Evolutionary conservation across 169 alveolate species (phyloP).

Genomic region (Eimeria maxima): DNA sequence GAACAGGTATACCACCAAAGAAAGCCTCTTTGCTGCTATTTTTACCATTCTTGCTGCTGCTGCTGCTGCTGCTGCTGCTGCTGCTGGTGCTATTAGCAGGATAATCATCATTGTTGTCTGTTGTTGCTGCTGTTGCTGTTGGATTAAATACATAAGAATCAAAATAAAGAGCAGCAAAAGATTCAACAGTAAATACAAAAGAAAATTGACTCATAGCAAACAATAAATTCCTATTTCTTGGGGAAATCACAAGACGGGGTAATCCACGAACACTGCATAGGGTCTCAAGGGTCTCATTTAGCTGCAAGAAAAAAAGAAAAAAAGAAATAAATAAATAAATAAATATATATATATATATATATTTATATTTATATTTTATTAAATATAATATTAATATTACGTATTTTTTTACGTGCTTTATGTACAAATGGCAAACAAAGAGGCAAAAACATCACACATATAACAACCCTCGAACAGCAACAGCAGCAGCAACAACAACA

Average conservation of each 20-base stretch:
- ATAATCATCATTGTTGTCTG: too few relatives aligned
- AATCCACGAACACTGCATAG: slow-evolving; percentile 73
- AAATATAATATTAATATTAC: too few relatives aligned
- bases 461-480: too few relatives aligned
- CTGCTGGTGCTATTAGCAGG: too few relatives aligned
- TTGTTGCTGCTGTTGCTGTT: neutral
- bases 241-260: slow-evolving; percentile 89
- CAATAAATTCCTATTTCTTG: slow-evolving; percentile 96
- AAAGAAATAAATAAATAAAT: neutral
- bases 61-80: too few relatives aligned
- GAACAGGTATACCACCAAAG: too few relatives aligned
- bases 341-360: too few relatives aligned
- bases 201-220: slow-evolving; percentile 97
- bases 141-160: slow-evolving; percentile 83
- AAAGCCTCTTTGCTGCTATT: too few relatives aligned
- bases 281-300: slow-evolving; percentile 76
- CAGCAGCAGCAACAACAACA: neutral
- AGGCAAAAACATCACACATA: neutral
- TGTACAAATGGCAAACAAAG: too few relatives aligned
- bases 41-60: too few relatives aligned
- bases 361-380: too few relatives aligned
- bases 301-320: neutral
- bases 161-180: slow-evolving; percentile 95
- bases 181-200: slow-evolving; percentile 95
- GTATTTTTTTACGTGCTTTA: too few relatives aligned